Conservation (phyloP, 1,284 basidiomycete genomes). For the Ceratobasidium sp. region DNA sequence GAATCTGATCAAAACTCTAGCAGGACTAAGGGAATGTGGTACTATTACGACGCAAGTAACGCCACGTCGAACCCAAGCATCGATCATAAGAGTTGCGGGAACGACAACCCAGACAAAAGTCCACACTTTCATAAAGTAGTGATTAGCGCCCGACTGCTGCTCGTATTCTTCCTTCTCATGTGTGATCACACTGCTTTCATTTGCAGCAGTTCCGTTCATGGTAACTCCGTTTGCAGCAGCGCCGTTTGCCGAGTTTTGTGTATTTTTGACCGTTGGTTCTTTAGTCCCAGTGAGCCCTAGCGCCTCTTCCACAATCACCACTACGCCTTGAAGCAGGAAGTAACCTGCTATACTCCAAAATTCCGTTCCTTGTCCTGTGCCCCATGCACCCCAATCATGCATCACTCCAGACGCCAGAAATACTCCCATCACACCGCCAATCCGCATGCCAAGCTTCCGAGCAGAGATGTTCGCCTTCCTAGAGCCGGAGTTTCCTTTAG, state of each 20-base stretch:
- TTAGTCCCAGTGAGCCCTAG: conserved; percentile 1
- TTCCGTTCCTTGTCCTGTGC: conserved; percentile 69
- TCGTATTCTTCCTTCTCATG: not conserved
- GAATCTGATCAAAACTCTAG: not conserved
- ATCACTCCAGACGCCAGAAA: conserved; percentile 71
- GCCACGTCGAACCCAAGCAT: conserved; percentile 32
- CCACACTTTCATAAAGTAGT: conserved; percentile 30
- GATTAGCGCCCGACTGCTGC: not conserved
- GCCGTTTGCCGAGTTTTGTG: not conserved
- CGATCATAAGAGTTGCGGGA: conserved; percentile 30
- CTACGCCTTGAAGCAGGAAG: conserved; percentile 71
- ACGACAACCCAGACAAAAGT: conserved; percentile 32
- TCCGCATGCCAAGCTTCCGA: conserved; percentile 1
- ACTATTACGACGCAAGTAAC: conserved; percentile 22
- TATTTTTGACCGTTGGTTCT: not conserved
- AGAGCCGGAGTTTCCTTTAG: not conserved
- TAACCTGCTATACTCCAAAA: conserved; percentile 64
- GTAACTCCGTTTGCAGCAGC: no score
- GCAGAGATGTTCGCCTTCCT: not conserved
- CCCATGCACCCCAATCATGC: conserved; percentile 71
- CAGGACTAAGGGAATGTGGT: conserved; percentile 30
- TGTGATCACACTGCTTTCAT: not conserved
- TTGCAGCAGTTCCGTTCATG: not conserved
- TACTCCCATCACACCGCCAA: conserved; percentile 67
- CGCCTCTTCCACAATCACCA: conserved; percentile 64